Base-by-base conservation (phyloP, 1,139 yeast species). In the Lodderomyces metapsilosis region DNA sequence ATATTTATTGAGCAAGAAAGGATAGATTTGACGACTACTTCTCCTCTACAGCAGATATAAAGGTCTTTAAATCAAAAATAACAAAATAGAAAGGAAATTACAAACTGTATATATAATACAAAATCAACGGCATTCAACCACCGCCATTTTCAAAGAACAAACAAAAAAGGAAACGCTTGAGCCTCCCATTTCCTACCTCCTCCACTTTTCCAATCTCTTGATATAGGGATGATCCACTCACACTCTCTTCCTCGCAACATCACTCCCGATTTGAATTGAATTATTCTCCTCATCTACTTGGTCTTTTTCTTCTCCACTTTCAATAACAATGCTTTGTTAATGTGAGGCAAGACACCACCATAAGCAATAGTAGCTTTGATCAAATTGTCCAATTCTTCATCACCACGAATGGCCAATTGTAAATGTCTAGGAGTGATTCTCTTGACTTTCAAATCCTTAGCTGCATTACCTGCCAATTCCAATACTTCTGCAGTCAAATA, bases 381-480 rank as follows among this genome's bases (percentile, higher is more conserved):
- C 66, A 94, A 78, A 56, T 88, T 86, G 72, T 92, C 98, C 66
- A 94, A 82, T 71, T 94, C 98, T 68, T 92, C 98, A 71, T 94
- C 98, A 53, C 98, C 98, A 73, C 98, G 87, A 60, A 92, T 92
- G 51, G 98, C 98, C 66, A 94, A 81, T 71, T 92, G 98, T 68
- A 94, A 77, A 66, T 94, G 98, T 71, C 98, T 87, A 56, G 99
- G 99, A 33, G 98, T 91, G 67, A 92, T 92, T 81, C 99, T 88
- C 76, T 94, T 89, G 62, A 92, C 96, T 71, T 92, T 91, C 72
- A 92, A 80, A 67, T 94, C 98, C 71, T 92, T 91, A 51, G 98
- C 98, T 25, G 98, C 98, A 63, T 92, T 91, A 64, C 99, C 98
- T 36, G 99, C 98, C 74, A 92, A 79, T 73, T 92, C 99, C 65